Evolutionary conservation across 805 yeast genomes (phyloP), one percentile per base, ranked within the genome.

Genomic region (Starmerella etchellsii): DNA sequence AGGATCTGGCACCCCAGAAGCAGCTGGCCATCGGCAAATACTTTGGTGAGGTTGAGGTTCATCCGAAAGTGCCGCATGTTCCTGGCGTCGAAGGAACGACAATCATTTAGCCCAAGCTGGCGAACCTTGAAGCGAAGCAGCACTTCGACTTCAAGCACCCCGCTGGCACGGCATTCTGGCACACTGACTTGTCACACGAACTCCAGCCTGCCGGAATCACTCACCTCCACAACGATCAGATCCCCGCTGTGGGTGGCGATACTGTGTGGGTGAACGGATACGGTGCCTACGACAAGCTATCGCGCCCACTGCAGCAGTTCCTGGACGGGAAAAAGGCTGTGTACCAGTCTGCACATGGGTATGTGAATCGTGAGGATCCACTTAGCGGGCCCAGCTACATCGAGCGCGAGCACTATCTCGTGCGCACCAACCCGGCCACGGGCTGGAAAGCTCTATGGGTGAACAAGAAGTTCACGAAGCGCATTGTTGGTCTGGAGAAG

Each of bases 151-250:
- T 26, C 48, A 51, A 57, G 55, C 30, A 54, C 41, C 52, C 49
- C 51, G 23, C 52, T 39, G 37, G 51, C 46, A 28, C 56, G 37
- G 41, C 51, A 10, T 40, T 43, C 34, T 81, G 83, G 81, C 91
- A 81, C 59, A 69, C 81, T 10, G 93, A 81, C 57, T 78, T 78
- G 32, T 71, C 83, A 21, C 81, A 77, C 57, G 91, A 81, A 58
- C 68, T 68, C 37, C 82, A 76, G 55, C 81, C 87, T 11, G 79
- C 88, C 13, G 80, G 80, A 14, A 64, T 71, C 42, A 80, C 93
- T 0, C 70, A 77, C 46, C 75, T 81, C 53, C 66, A 73, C 16
- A 73, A 77, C 42, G 62, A 78, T 36, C 80, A 78, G 43, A 66
- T 68, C 27, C 76, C 76, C 24, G 73, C 68, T 20, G 58, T 55